These are phyloP conservation scores for Trametes villosa DNA, from an alignment of 768 basidiomycete genomes.

Conservation along the genomic window DNA sequence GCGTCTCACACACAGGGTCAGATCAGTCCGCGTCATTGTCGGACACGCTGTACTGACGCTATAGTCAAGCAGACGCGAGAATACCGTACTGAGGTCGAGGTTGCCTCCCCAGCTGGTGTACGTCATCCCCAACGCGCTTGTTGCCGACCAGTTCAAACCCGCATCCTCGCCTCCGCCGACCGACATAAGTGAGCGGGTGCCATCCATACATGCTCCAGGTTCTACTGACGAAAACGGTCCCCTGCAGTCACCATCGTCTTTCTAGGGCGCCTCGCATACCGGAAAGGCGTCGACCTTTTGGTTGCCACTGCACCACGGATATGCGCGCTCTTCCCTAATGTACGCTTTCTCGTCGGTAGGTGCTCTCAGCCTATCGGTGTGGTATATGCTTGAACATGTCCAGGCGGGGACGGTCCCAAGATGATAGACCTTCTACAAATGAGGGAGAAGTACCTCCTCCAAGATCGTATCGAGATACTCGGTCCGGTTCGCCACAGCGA, in stretches of 20 bases:
- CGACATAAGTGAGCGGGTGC: conserved; percentile 21
- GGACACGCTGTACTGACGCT: neutral
- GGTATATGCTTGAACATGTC: no score
- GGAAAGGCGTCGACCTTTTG: conserved; percentile 95
- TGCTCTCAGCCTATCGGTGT: neutral
- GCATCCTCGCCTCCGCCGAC: conserved; percentile 21
- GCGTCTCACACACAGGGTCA: conserved; percentile 96
- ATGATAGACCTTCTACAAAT: conserved; percentile 94
- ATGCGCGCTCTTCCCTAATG: conserved; percentile 82
- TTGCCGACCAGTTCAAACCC: conserved; percentile 86
- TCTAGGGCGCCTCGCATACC: conserved; percentile 87
- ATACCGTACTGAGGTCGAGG: conserved; percentile 87
- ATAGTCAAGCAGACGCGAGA: conserved; percentile 80
- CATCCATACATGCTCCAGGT: neutral
- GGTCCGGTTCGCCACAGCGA: conserved; percentile 81
- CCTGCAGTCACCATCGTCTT: conserved; percentile 86
- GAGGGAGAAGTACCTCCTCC: conserved; percentile 87
- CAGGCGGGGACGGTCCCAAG: conserved; percentile 95
- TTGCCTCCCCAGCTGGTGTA: conserved; percentile 71
- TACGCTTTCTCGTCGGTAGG: conserved; percentile 86
- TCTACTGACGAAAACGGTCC: no score
- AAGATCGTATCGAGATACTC: conserved; percentile 90
- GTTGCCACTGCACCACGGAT: conserved; percentile 92
- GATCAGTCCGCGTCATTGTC: conserved; percentile 28
- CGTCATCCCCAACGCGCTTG: conserved; percentile 92